Evolutionary conservation across 2,329 filamentous ascomycete genomes (phyloP).

Genomic region (Lachnellula arida): DNA sequence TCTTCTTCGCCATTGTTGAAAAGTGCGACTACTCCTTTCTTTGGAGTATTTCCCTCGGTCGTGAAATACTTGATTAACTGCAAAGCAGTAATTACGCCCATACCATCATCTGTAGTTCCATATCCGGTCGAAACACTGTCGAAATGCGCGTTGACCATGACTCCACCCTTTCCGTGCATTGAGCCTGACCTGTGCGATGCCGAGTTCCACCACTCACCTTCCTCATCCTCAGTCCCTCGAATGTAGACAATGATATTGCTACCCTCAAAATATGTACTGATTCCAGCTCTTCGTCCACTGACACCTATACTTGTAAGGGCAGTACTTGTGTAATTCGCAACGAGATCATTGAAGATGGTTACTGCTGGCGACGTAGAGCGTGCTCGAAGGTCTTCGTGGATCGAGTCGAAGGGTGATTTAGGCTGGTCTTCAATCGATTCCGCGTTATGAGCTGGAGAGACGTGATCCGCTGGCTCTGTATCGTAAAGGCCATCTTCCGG

Average conservation of each 20-base stretch:
- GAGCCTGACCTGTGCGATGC: slow-evolving; percentile 36
- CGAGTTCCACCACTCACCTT: slow-evolving; percentile 67
- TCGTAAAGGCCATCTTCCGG: not conserved
- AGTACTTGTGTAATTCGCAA: slow-evolving; percentile 72
- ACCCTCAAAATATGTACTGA: slow-evolving; percentile 78
- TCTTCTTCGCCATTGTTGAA: slow-evolving; percentile 98
- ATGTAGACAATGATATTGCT: slow-evolving; percentile 92
- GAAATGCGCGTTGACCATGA: slow-evolving; percentile 92
- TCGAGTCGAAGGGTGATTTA: not conserved
- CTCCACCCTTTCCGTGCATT: slow-evolving; percentile 62
- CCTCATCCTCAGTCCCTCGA: slow-evolving; percentile 69
- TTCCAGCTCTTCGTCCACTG: slow-evolving; percentile 31
- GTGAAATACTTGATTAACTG: slow-evolving; percentile 88
- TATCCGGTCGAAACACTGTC: slow-evolving; percentile 85
- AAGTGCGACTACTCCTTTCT: slow-evolving; percentile 74
- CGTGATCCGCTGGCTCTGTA: not conserved
- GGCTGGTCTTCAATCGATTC: not conserved
- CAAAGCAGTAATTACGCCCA: slow-evolving; percentile 80
- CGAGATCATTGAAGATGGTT: slow-evolving; percentile 72
- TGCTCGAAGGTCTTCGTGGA: slow-evolving; percentile 14
- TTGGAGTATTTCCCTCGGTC: slow-evolving; percentile 63
- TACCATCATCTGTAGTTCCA: slow-evolving; percentile 90
- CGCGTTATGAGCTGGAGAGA: not conserved
- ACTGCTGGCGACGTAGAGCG: slow-evolving; percentile 36
- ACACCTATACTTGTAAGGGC: slow-evolving; percentile 37